Base-by-base conservation (phyloP, 164 flowering plant genomes). In the Stephania japonica region DNA sequence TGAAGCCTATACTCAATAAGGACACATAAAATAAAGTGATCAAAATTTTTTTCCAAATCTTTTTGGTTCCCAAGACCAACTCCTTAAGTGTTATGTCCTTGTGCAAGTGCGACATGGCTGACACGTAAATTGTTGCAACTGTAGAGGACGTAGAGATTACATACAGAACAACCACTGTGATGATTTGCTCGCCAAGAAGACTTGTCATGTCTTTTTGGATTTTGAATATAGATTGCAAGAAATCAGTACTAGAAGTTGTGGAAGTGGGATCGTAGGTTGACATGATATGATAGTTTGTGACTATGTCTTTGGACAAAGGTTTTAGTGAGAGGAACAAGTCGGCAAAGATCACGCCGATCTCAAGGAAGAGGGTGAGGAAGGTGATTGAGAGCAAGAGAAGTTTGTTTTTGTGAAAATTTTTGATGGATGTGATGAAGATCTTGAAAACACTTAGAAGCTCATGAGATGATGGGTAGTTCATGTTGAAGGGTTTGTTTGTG, bases 61-160 rank as follows among this genome's bases (percentile, higher is more conserved):
- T 32, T 32, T 49, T 49, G 56, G 14, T 49, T 49, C 56, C 56
- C 6, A 10, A 49, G 56, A 49, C 12, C 56, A 49, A 49, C 5
- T 49, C 56, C 12, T 32, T 19, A 0, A 68, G 14, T 11, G 24
- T 32, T 21, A 26, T 26, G 5, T 26, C n/a, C 65, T 56, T 70
- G 27, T 6, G 65, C 32, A 25, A 27, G 44, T 70, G 32, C 16
- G 73, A 70, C 65, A 56, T 16, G 65, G 73, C 43, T 26, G 73
- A 70, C 63, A 56, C 65, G 53, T 56, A 59, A 53, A 70, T 53
- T 14, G 43, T 70, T 21, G 73, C 47, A 38, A 70, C 25, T 3
- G 61, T 70, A 14, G 23, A 56, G 44, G n/a, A 6, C 42, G 16
- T 13, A 13, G 44, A 70, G 16, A 70, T 11, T 43, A 70, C 42